Conservation (phyloP, 2,329 filamentous ascomycete species). For the Dothistroma septosporum region DNA sequence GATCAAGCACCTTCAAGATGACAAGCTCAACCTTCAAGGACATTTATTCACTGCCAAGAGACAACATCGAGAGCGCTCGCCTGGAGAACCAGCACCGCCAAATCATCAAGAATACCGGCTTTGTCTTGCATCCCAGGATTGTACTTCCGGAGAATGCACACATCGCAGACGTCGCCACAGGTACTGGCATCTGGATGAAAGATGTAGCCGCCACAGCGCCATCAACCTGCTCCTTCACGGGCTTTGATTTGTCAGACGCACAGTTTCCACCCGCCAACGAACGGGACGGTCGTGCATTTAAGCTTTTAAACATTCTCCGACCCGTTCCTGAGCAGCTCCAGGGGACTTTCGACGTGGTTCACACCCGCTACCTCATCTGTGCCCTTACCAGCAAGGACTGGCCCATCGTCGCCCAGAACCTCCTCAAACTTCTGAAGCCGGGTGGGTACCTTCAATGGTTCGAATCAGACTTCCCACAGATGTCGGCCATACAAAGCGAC, state of each 20-base stretch:
- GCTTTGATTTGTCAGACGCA: conserved; percentile 20
- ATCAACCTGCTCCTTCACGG: conserved; percentile 8
- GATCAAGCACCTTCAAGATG: background rate
- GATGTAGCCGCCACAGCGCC: conserved; percentile 12
- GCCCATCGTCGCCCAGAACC: conserved; percentile 12
- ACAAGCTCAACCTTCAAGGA: conserved; percentile 3
- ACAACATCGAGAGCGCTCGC: conserved; percentile 16
- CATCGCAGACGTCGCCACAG: conserved; percentile 24
- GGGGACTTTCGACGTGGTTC: conserved; percentile 20
- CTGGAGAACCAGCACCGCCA: conserved; percentile 20
- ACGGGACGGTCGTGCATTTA: conserved; percentile 2
- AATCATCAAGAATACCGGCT: conserved; percentile 15
- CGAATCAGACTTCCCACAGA: conserved; percentile 17
- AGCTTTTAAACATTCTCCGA: conserved; percentile 19
- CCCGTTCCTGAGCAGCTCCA: conserved; percentile 10
- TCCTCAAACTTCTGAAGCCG: conserved; percentile 20
- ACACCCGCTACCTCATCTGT: conserved; percentile 21
- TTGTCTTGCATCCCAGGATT: conserved; percentile 19
- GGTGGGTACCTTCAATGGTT: conserved; percentile 24
- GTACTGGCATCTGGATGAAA: conserved; percentile 22
- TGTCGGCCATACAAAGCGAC: conserved; percentile 4
- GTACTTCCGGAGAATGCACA: conserved; percentile 13
- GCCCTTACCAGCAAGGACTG: conserved; percentile 18
- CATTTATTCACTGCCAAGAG: conserved; percentile 19
- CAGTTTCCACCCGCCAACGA: conserved; percentile 17